Conservation (phyloP, 73 alveolate species). For the Paramecium primaurelia region DNA sequence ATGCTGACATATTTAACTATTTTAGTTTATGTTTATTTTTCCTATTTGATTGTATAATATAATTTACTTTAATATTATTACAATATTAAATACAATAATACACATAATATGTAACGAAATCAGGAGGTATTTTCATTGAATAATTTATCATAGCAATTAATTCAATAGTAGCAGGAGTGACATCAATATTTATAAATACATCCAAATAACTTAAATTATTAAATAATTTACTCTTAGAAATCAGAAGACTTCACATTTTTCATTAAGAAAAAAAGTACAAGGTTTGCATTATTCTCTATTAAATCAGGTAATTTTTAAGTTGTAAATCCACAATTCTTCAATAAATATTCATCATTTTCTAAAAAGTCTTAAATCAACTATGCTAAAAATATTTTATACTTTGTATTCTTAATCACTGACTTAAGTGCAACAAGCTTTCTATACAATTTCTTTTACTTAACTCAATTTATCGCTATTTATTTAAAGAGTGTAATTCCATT, state of each 20-base stretch:
- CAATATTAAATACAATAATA: background rate
- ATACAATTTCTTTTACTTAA: background rate
- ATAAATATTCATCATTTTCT: constrained; percentile 9
- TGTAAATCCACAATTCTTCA: constrained; percentile 28
- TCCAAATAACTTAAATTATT: background rate
- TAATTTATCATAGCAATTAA: background rate
- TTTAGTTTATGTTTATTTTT: background rate
- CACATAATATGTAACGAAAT: constrained; percentile 16
- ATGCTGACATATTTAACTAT: constrained; percentile 1
- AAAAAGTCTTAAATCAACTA: background rate
- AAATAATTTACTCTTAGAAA: background rate
- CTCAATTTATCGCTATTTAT: constrained; percentile 3
- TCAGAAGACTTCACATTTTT: background rate
- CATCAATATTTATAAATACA: background rate
- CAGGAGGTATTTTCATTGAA: constrained; percentile 11
- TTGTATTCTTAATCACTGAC: constrained; percentile 9
- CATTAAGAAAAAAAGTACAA: background rate
- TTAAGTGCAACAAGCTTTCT: background rate
- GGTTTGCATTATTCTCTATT: background rate
- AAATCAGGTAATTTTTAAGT: background rate
- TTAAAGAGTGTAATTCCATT: constrained; percentile 26
- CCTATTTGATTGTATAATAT: background rate
- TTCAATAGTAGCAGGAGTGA: constrained; percentile 21
- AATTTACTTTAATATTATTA: background rate
- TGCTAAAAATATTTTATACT: background rate